phyloP scores from a whole-genome alignment of 163 green algal genomes.

The Trebouxia gelatinosa region DNA sequence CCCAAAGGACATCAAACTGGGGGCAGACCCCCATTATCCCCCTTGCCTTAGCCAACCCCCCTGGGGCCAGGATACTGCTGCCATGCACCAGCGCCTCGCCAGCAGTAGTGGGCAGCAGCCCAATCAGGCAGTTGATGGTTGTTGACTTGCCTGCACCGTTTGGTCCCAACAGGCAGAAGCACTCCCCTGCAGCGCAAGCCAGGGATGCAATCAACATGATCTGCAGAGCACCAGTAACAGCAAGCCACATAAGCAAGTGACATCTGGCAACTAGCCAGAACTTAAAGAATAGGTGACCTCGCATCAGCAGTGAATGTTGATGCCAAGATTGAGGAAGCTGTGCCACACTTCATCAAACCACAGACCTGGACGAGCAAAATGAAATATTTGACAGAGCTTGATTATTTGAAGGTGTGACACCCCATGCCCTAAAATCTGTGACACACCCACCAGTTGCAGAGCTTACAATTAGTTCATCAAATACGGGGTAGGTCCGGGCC shows the following conservation, averaged over 20 bases:
- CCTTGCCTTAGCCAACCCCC: conserved; percentile 16
- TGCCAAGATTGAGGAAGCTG: too few species aligned
- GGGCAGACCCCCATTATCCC: conserved; percentile 14
- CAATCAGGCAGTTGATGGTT: conserved; percentile 50
- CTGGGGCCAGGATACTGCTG: conserved; percentile 20
- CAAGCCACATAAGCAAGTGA: too few species aligned
- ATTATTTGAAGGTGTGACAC: too few species aligned
- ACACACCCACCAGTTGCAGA: not conserved
- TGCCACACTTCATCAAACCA: too few species aligned
- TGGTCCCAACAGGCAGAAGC: conserved; percentile 38
- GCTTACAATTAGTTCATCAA: not conserved
- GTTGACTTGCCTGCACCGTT: conserved; percentile 56
- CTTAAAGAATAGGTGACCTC: too few species aligned
- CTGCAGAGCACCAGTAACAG: too few species aligned
- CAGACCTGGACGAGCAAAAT: too few species aligned
- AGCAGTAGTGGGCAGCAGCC: conserved; percentile 33
- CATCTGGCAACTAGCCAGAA: too few species aligned
- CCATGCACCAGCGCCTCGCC: conserved; percentile 44
- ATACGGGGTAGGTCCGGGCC: conserved; percentile 33
- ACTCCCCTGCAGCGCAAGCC: conserved; percentile 38
- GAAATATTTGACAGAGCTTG: too few species aligned
- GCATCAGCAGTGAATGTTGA: too few species aligned
- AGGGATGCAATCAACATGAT: too few species aligned
- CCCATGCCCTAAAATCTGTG: too few species aligned
- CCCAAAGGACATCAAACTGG: conserved; percentile 38